Conservation (phyloP, 176 grass and related monocot species). For the Oryza nivara region DNA sequence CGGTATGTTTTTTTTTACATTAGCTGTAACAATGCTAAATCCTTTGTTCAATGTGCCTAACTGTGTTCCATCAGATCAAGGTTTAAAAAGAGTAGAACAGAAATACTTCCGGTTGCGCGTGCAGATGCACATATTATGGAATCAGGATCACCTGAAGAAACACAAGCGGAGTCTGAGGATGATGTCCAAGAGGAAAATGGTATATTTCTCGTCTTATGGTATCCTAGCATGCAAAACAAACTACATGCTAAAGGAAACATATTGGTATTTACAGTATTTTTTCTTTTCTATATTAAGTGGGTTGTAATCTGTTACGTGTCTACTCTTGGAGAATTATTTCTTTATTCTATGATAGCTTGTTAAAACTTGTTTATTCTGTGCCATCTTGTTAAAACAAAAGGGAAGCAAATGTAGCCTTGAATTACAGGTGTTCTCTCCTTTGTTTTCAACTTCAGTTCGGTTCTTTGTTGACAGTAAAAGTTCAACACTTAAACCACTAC, state of each 20-base stretch:
- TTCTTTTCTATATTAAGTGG: not conserved
- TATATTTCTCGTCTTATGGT: slow-evolving; percentile 44
- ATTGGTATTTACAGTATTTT: not conserved
- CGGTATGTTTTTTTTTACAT: slow-evolving; percentile 42
- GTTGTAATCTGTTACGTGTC: not conserved
- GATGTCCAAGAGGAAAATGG: slow-evolving; percentile 56
- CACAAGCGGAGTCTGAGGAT: slow-evolving; percentile 40
- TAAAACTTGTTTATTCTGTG: slow-evolving; percentile 3
- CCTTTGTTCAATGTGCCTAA: slow-evolving; percentile 19
- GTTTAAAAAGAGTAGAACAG: slow-evolving; percentile 52
- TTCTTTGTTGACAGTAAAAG: not conserved
- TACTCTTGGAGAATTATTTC: slow-evolving; percentile 5
- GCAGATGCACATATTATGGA: slow-evolving; percentile 49
- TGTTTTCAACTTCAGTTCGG: not conserved
- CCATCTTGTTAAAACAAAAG: slow-evolving; percentile 9
- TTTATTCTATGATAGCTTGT: not conserved
- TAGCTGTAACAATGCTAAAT: slow-evolving; percentile 33
- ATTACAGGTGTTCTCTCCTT: not conserved
- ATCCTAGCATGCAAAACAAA: slow-evolving; percentile 35
- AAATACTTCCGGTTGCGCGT: slow-evolving; percentile 32
- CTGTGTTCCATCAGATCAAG: slow-evolving; percentile 60
- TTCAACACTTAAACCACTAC: not conserved
- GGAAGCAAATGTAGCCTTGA: not conserved
- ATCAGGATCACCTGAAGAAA: slow-evolving; percentile 61
- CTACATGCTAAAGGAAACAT: not conserved